Conservation (phyloP, 2,329 filamentous ascomycete genomes). For the Mollisiaceae sp. region DNA sequence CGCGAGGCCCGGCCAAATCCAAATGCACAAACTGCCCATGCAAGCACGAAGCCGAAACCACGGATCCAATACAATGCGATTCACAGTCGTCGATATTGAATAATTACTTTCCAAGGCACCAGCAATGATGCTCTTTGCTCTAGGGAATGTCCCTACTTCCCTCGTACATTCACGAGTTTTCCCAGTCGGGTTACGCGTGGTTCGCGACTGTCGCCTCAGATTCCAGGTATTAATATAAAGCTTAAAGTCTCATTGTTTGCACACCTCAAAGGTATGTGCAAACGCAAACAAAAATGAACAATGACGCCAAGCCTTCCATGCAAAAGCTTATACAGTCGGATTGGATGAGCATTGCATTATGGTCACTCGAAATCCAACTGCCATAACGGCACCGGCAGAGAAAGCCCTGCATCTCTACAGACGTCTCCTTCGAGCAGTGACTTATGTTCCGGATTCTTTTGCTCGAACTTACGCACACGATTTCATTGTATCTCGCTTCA, state of each 20-base stretch:
- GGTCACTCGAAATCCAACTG: background rate
- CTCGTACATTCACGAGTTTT: background rate
- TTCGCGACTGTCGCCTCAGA: background rate
- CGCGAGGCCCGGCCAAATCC: constrained; percentile 10
- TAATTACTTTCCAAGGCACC: background rate
- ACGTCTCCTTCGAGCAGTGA: constrained; percentile 63
- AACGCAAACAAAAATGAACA: background rate
- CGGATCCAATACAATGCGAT: constrained; percentile 11
- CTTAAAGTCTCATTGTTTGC: background rate
- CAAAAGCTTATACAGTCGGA: background rate
- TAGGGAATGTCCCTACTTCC: background rate
- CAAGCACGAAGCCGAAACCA: constrained; percentile 21
- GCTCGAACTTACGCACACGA: constrained; percentile 52
- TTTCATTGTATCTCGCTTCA: constrained; percentile 53
- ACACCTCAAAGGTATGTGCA: background rate
- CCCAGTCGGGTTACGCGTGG: constrained; percentile 1
- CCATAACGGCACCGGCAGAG: background rate
- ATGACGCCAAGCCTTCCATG: background rate
- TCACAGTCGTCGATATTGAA: background rate
- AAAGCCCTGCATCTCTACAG: constrained; percentile 52
- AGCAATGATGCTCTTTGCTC: background rate
- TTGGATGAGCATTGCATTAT: background rate
- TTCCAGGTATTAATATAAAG: constrained; percentile 1
- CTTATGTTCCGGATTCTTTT: constrained; percentile 60
- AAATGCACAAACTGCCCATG: background rate